Percentiles rank a stretch among this genome's conserved stretches.
phyloP scores from a whole-genome alignment of 176 grass and related monocot genomes.

The Triticum urartu region DNA sequence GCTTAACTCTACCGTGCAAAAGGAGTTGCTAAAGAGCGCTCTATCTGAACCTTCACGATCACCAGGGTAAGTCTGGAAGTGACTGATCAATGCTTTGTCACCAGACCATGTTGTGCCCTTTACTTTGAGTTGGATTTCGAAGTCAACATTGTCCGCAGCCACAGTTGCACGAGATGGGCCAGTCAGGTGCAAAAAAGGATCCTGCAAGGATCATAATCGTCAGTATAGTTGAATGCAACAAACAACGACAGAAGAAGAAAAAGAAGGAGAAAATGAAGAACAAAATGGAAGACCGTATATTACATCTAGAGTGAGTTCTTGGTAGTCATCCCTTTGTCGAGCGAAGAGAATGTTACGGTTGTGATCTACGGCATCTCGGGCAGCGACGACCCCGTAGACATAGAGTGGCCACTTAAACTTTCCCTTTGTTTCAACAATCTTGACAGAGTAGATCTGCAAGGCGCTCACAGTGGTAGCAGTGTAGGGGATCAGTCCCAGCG shows the following conservation, averaged over 20 bases:
- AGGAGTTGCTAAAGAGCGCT: neutral
- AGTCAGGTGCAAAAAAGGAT: neutral
- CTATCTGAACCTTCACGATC: neutral
- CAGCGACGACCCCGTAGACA: neutral
- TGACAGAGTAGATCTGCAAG: neutral
- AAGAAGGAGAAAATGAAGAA: neutral
- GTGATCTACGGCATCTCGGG: neutral
- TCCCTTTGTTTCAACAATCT: neutral
- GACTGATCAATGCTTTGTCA: neutral
- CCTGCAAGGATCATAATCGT: neutral
- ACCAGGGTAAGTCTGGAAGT: neutral
- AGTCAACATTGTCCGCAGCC: neutral
- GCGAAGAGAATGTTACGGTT: neutral
- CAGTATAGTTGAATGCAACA: neutral
- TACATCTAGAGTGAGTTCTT: neutral
- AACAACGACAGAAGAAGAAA: neutral
- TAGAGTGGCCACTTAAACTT: neutral
- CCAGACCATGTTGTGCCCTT: neutral
- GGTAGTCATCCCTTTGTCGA: neutral
- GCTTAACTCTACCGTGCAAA: neutral
- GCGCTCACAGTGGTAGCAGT: neutral
- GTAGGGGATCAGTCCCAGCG: neutral
- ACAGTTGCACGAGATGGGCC: neutral
- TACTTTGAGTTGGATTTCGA: neutral
- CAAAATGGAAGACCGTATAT: neutral